Evolutionary conservation across 177 flowering plant genomes (phyloP).

Genomic region (Vitis hybrid): DNA sequence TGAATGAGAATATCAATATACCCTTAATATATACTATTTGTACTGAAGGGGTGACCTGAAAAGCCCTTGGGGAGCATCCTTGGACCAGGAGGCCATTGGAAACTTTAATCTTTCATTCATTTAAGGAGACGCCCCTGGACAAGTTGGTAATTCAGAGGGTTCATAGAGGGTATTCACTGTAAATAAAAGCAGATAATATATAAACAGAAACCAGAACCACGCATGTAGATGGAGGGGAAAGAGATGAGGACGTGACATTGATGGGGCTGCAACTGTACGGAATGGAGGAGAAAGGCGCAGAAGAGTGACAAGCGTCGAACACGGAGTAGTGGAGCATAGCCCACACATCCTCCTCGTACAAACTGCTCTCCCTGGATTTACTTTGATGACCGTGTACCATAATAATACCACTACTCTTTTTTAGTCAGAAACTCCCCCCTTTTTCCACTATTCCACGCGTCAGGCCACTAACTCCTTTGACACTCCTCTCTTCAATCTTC

Average conservation of each 20-base stretch:
- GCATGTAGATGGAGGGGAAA: constrained; percentile 3
- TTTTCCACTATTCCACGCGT: constrained; percentile 1
- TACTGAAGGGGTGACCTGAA: too few species aligned
- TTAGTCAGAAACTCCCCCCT: background rate
- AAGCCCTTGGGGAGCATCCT: too few species aligned
- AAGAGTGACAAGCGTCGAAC: constrained; percentile 16
- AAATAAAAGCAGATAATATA: too few species aligned
- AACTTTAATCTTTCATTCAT: too few species aligned
- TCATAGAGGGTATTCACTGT: too few species aligned
- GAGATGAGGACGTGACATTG: background rate
- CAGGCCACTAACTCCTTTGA: background rate
- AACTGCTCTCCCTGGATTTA: background rate
- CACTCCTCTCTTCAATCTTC: background rate
- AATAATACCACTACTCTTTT: too few species aligned
- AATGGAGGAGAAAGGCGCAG: background rate
- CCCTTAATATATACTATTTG: too few species aligned
- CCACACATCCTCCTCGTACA: constrained; percentile 3
- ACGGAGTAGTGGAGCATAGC: constrained; percentile 15
- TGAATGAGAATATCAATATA: too few species aligned
- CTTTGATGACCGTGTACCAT: background rate
- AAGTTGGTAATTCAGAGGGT: too few species aligned
- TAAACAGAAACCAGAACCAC: too few species aligned
- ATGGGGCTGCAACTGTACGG: background rate
- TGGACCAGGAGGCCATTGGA: too few species aligned
- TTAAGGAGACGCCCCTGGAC: too few species aligned